Evolutionary conservation across 1,284 basidiomycete species (phyloP).

Genomic region (Amylostereum areolatum): DNA sequence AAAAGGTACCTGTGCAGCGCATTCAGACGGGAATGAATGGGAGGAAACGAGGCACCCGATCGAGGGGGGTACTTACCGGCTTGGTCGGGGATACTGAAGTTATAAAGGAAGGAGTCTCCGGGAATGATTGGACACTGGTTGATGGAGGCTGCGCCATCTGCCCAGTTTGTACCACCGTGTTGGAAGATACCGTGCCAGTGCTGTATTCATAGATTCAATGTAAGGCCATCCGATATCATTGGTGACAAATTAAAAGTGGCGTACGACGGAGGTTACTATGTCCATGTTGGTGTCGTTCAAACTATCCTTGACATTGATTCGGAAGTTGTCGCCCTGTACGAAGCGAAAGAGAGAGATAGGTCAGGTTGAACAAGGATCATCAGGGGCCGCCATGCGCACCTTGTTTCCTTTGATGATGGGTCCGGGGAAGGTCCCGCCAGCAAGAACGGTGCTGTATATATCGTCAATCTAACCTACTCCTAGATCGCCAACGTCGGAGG

Average conservation of each 20-base stretch:
- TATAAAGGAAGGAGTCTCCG: slow-evolving; percentile 38
- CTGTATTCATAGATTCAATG: slow-evolving; percentile 17
- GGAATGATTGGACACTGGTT: slow-evolving; percentile 48
- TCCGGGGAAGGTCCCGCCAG: no score
- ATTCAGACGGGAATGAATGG: no score
- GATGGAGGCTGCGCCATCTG: slow-evolving; percentile 33
- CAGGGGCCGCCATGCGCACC: background rate
- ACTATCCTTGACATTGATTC: background rate
- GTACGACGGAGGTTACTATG: background rate
- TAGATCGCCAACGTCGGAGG: no score
- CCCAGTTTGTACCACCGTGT: slow-evolving; percentile 28
- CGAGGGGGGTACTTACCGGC: slow-evolving; percentile 23
- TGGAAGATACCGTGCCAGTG: slow-evolving; percentile 48
- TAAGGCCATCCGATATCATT: background rate
- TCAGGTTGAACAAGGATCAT: background rate
- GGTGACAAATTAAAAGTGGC: background rate
- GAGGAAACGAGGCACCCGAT: no score
- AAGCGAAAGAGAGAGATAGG: no score
- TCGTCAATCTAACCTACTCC: background rate
- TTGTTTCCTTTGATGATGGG: background rate
- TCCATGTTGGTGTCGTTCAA: background rate
- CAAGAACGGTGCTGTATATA: background rate
- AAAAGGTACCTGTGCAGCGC: no score
- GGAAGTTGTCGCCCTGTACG: background rate
- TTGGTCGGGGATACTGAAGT: slow-evolving; percentile 24